Conservation (phyloP, 495 filamentous ascomycete species). For the Hypomontagnella submonticulosa region DNA sequence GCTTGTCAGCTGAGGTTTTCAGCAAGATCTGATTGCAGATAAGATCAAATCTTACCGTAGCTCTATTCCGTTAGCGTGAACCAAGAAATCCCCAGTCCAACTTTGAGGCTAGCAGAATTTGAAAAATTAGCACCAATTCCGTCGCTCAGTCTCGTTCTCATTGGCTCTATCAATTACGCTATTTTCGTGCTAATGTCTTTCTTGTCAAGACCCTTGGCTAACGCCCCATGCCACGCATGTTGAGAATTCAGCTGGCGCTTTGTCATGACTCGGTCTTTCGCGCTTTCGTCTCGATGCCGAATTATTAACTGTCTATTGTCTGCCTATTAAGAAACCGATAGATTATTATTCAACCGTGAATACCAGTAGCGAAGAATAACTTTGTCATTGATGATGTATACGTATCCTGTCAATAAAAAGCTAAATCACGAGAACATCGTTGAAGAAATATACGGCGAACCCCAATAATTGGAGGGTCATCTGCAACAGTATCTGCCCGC, state of each 20-base stretch:
- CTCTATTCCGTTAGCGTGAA: slow-evolving; percentile 6
- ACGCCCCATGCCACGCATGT: background rate
- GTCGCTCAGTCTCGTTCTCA: background rate
- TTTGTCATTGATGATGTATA: no score
- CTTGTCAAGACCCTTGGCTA: no score
- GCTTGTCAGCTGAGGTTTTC: background rate
- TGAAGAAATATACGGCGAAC: no score
- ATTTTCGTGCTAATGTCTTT: background rate
- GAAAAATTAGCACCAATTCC: background rate
- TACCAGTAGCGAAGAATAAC: no score
- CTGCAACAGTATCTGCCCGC: no score
- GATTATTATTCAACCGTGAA: no score
- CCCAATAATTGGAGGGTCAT: no score
- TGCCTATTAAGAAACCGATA: no score
- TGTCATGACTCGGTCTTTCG: slow-evolving; percentile 24
- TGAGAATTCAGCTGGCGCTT: slow-evolving; percentile 5
- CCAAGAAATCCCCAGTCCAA: background rate
- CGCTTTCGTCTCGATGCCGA: slow-evolving; percentile 19
- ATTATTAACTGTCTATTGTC: background rate
- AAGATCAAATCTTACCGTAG: slow-evolving; percentile 20
- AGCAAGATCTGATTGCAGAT: slow-evolving; percentile 19
- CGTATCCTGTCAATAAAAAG: no score
- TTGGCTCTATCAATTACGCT: slow-evolving; percentile 4
- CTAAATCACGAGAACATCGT: no score
- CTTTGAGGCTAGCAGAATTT: no score